Base-by-base conservation (phyloP, 805 yeast species). In the Ogataea allantospora region DNA sequence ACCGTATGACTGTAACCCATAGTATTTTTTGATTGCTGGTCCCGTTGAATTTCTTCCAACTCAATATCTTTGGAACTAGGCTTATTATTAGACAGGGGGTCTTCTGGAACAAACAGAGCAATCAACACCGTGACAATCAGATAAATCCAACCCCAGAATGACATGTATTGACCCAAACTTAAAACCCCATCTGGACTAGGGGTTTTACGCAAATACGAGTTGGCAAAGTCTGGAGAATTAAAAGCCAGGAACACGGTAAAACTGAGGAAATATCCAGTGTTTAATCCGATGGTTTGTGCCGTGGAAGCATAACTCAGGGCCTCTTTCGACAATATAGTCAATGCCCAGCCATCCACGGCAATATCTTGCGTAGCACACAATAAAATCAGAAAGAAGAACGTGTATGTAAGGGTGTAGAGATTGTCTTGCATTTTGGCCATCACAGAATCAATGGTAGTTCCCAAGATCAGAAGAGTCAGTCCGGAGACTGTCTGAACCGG, bases 271-370 rank as follows among this genome's bases (percentile, higher is more conserved):
- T 91, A 93, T 15, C 99, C 99, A 3, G 91, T 73, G 64, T 93
- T 93, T 44, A 93, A 71, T 0, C 99, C 99, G 30, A 93, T 78
- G 0, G 99, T 93, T 63, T 93, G 99, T 0, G 99, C 99, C 0
- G 99, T 93, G 4, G 96, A 86, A 0, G 99, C 98, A 66, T 79
- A 93, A 12, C 95, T 80, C 44, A 93, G 68, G 10, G 95, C 83
- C 18, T 76, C 77, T 17, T 80, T 79, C 12, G 89, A 78, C 35
- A 93, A 68, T 26, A 91, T 78, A 1, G 96, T 93, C 54, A 93
- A 66, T 0, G 98, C 97, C 99, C 99, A 93, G 8, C 99, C 98
- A 65, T 93, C 99, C 15, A 93, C 99, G 0, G 99, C 98, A 39
- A 93, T 93, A 58, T 93, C 99, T 62, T 93, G 99, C 0, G 99